These are phyloP conservation scores for Perkinsus olseni DNA, from an alignment of 169 alveolate genomes.

Conservation along the genomic window DNA sequence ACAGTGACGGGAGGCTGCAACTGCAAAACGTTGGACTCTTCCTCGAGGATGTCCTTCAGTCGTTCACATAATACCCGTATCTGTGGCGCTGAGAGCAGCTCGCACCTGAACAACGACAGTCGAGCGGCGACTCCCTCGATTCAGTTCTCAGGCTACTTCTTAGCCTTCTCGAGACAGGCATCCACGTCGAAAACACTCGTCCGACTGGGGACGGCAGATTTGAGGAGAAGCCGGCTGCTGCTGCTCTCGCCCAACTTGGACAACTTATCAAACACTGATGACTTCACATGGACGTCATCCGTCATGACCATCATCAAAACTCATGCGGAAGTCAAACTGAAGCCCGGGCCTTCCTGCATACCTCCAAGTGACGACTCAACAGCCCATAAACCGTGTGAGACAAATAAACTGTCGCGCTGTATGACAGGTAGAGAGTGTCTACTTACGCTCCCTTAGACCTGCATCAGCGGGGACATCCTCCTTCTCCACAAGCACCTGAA, in stretches of 20 bases:
- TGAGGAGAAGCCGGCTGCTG: not conserved
- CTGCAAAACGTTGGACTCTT: constrained; percentile 70
- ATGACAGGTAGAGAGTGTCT: not conserved
- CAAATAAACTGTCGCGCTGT: too few species aligned
- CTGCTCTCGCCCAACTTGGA: not conserved
- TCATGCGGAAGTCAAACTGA: too few species aligned
- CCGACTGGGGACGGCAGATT: not conserved
- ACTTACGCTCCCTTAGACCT: not conserved
- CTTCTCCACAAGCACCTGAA: not conserved
- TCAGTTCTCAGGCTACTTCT: not conserved
- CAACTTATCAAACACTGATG: not conserved
- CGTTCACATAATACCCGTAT: constrained; percentile 39
- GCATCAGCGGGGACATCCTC: not conserved
- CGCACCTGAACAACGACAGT: not conserved
- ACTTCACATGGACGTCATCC: too few species aligned
- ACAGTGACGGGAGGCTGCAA: constrained; percentile 78
- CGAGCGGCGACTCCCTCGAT: too few species aligned
- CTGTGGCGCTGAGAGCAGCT: not conserved
- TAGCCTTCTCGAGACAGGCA: not conserved
- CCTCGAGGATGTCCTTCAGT: constrained; percentile 60
- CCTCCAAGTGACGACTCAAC: too few species aligned
- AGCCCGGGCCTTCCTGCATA: too few species aligned
- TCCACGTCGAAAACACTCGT: not conserved
- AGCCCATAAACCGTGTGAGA: too few species aligned
- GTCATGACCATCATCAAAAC: too few species aligned